Conservation (phyloP, 305 asterid species). For the Fraxinus dipetala region DNA sequence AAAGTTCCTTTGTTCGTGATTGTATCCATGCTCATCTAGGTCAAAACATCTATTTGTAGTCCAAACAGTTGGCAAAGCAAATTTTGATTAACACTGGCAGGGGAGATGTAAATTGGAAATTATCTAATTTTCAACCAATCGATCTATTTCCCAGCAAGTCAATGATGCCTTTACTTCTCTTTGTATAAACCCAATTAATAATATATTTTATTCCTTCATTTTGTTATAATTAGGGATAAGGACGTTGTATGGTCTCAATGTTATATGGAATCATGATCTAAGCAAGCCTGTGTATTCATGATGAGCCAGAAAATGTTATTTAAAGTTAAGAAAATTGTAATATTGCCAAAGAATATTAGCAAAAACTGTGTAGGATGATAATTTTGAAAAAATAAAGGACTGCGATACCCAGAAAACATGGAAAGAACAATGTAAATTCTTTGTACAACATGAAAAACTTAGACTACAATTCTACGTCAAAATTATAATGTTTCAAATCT, state of each 20-base stretch:
- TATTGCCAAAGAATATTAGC: neutral
- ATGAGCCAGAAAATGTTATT: neutral
- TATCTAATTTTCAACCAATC: neutral
- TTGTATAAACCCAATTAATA: neutral
- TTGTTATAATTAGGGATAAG: slow-evolving; percentile 6
- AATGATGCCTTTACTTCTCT: neutral
- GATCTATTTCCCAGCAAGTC: neutral
- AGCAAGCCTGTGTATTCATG: neutral
- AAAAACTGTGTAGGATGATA: neutral
- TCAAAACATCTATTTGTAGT: neutral
- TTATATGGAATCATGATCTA: neutral
- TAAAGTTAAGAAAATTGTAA: neutral
- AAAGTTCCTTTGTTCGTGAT: neutral
- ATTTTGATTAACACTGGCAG: neutral
- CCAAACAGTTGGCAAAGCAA: neutral
- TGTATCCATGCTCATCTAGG: neutral
- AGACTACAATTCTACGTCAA: neutral
- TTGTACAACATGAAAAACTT: neutral
- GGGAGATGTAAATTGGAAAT: neutral
- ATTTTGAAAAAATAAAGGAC: neutral
- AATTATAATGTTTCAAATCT: neutral
- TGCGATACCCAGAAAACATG: neutral
- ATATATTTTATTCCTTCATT: neutral
- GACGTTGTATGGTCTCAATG: neutral
- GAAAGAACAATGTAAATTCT: neutral